Evolutionary conservation across 192 early-diverging fungal genomes (phyloP), one percentile per base, ranked within the genome.

Genomic region (Podila horticola): DNA sequence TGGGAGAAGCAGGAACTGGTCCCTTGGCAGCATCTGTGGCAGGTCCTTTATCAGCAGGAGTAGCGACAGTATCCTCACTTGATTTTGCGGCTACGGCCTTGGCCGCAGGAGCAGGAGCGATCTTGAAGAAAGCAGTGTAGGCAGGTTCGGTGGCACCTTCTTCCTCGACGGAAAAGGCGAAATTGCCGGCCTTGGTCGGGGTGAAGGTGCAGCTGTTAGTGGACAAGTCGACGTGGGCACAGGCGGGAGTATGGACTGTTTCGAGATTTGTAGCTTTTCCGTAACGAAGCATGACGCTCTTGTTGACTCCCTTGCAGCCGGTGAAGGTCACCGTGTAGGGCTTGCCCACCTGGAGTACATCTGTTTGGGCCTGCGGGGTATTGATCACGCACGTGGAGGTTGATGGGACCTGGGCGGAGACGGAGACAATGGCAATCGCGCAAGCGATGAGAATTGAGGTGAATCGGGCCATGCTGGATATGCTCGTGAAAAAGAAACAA

Each of bases 391-490:
- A 65, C 3, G 26, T 29, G 24, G 64, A 29, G 3, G 38, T 29
- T 9, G 63, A 1, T 3, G 6, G 1, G 13, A 2, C 64, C 36
- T 64, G 62, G 17, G 36, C 64, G 7, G 36, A 22, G 1, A 50
- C n/a, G 34, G 48, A 22, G 64, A 34, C 28, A 19, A 45, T 13
- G 30, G 36, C 62, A 9, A 65, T 8, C 41, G 36, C 64, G 45
- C 41, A 38, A 13, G 36, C 41, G 26, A 65, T 19, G 48, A 65
- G 12, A 24, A 50, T 4, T 12, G 49, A 31, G 38, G 64, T 50
- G 28, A 41, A 50, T 28, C 64, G 64, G 12, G 64, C 11, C 64
- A 65, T 64, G 62, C 3, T 64, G 62, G 30, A 61, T 61, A 31
- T 13, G 15, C 9, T 33, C 17, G 1, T 24, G 30, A 61, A 13